phyloP scores from a whole-genome alignment of 805 yeast genomes.

The Saccharomyces kudriavzevii region DNA sequence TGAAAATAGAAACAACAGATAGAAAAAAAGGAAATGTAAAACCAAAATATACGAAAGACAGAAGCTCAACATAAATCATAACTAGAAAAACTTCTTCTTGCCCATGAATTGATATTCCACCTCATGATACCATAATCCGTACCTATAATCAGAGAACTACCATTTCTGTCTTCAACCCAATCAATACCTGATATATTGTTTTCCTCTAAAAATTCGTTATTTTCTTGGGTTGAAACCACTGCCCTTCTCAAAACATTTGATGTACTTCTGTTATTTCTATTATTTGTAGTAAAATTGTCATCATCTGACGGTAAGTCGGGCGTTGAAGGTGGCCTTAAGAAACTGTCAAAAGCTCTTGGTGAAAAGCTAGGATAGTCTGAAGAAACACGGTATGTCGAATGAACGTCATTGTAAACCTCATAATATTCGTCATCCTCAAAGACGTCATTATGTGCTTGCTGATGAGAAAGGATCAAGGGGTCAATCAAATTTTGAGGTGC shows the following conservation, averaged over 20 bases:
- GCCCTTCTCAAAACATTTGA: neutral
- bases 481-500: neutral
- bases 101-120: constrained; percentile 64
- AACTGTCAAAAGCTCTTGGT: neutral
- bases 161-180: constrained; percentile 44
- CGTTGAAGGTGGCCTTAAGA: neutral
- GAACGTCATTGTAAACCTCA: constrained; percentile 13
- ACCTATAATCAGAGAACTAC: constrained; percentile 51
- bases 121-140: constrained; percentile 57
- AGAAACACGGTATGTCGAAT: neutral
- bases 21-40: neutral
- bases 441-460: neutral
- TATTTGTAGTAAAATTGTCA: neutral
- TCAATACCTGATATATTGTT: constrained; percentile 56
- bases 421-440: constrained; percentile 17
- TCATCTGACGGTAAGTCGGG: neutral
- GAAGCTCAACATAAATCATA: constrained; percentile 35
- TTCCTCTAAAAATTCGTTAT: constrained; percentile 25
- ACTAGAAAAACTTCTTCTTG: constrained; percentile 53
- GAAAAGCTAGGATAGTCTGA: neutral
- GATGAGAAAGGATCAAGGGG: neutral
- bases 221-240: constrained; percentile 6
- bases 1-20: neutral
- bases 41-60: neutral
- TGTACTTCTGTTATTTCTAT: neutral